Evolutionary conservation across 768 basidiomycete genomes (phyloP), one percentile per base, ranked within the genome.

Genomic region (Termitomyces sp.): DNA sequence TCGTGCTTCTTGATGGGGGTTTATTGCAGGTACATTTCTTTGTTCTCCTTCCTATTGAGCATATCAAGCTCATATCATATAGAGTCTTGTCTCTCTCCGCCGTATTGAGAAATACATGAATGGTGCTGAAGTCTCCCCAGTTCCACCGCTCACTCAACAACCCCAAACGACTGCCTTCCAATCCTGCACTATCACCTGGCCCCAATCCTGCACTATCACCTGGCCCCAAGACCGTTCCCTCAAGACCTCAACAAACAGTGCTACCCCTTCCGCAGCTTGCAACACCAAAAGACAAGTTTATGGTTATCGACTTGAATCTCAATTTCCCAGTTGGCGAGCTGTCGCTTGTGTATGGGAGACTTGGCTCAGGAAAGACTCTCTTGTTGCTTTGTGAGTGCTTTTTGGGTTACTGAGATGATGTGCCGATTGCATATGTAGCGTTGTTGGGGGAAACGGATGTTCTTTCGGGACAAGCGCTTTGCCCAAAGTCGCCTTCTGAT

Each of bases 21-120:
- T 80, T 92, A 75, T 77, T 96, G 7, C 94, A 97, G 75, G 88
- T 84, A 52, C 41, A 9, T 19, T 14, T n/a, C 14, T 21, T 1
- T 40, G 25, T 43, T 37, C 37, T 19, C 17, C 40, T 21, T 17
- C 44, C 48, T 44, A 17, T 52, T 40, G 32, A 32, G 21, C 19
- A 1, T 32, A 27, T 12, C 21, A 31, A 54, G 57, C 40, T 14
- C 54, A 31, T 48, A 60, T 47, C 29, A 25, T 38, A 37, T 44
- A 89, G 87, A 83, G 85, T 54, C 77, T 90, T 45, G 91, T 97
- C 16, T 95, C 92, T 11, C 75, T 95, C 49, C 85, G 89, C 17
- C 90, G 95, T 51, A 95, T 97, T 58, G 93, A 95, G 68, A 94
- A 91, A 64, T 97, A 95, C 69, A 81, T 97, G 25, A 74, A 82